Base-by-base conservation (phyloP, 2,329 filamentous ascomycete genomes). In the Sphaerulina vaccinii region DNA sequence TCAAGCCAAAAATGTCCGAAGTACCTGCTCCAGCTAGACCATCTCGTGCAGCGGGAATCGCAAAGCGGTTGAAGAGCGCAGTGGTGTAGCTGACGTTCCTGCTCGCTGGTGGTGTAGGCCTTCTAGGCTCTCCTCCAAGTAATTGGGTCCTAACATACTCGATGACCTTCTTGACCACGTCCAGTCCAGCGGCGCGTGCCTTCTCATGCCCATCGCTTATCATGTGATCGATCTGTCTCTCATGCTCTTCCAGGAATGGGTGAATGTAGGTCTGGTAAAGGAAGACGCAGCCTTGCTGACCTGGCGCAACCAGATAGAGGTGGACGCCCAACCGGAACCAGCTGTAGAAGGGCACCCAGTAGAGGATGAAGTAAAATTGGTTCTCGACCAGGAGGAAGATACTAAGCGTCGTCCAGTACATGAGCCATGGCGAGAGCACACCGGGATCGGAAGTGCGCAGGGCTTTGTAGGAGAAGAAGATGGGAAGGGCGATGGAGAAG, bases 391-490 rank as follows among this genome's bases (percentile, higher is more conserved):
- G 81, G 51, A 91, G 79, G 63, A 85, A 83, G 69, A 88, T 86
- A 55, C 88, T 88, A 59, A 96, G 82, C 19, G 96, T 90, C 55
- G 96, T 90, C 87, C 92, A 99, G 80, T 97, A 99, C 87, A 97
- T 97, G 61, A 97, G 82, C 93, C 93, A 99, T 85, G 92, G 92
- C 58, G 89, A 89, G 54, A 96, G 80, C 68, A 95, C 85, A 32
- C 89, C 86, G 2, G 91, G 90, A 71, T 96, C 89, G 46, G 87
- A 87, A 13, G 90, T 91, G 74, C 93, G 92, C 67, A 99, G 86
- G 42, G 93, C 92, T 78, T 97, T 97, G 81, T 96, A 97, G 59
- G 92, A 96, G 61, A 92, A 91, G 75, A 96, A 97, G 58, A 96
- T 84, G 45, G 93, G 93, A 70, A 97, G 95, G 68, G 96, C 84